Percentiles rank a stretch among this genome's conserved stretches.
Conservation (phyloP, 1,284 basidiomycete species). For the Hypsizygus ulmarius region DNA sequence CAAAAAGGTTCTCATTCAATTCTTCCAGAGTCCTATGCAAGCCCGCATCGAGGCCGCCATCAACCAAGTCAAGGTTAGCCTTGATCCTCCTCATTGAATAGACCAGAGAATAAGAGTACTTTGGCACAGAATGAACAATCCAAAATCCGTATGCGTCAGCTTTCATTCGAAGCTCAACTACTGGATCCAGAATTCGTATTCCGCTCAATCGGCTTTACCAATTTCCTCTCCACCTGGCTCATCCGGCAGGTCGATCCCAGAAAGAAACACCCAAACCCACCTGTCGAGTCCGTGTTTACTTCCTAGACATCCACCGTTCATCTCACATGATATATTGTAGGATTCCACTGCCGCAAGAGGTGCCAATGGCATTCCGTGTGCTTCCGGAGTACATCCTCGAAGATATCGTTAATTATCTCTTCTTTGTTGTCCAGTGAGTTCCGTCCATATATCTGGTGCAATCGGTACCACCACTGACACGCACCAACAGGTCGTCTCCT, state of each 20-base stretch:
- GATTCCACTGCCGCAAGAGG: slow-evolving; percentile 82
- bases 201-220: slow-evolving; percentile 79
- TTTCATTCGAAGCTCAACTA: slow-evolving; percentile 84
- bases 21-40: slow-evolving; percentile 58
- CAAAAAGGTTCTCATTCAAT: slow-evolving; percentile 5
- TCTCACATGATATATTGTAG: slow-evolving; percentile 37
- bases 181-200: slow-evolving; percentile 84
- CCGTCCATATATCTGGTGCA: neutral
- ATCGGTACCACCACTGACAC: neutral
- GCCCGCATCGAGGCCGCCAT: slow-evolving; percentile 68
- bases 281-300: slow-evolving; percentile 53
- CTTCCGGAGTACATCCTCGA: slow-evolving; percentile 95
- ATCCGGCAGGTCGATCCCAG: slow-evolving; percentile 89
- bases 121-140: slow-evolving; percentile 58
- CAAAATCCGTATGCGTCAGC: slow-evolving; percentile 66
- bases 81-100: neutral
- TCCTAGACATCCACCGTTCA: neutral
- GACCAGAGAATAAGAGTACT: neutral
- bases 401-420: slow-evolving; percentile 89
- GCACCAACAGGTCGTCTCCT: slow-evolving; percentile 61
- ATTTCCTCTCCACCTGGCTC: slow-evolving; percentile 93
- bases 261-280: slow-evolving; percentile 72
- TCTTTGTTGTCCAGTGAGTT: slow-evolving; percentile 78
- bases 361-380: slow-evolving; percentile 82
- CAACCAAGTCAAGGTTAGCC: slow-evolving; percentile 66